A percentile compares a stretch with the other conserved stretches of the same genome.
phyloP scores from a whole-genome alignment of 371 early-diverging fungal species.

The Mortierella sp. region DNA sequence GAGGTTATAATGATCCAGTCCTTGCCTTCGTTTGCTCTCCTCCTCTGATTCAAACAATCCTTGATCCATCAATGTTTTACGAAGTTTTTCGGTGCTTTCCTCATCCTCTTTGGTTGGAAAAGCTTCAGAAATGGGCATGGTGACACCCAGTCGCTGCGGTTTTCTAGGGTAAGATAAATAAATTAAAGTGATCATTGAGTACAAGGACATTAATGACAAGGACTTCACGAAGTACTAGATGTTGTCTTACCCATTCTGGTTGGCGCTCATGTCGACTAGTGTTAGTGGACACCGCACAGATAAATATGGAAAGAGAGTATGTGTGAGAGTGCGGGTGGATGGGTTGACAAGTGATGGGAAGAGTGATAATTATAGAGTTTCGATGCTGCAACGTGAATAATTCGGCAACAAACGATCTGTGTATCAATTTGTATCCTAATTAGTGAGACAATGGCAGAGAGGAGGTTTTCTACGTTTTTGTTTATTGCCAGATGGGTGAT shows the following conservation, averaged over 20 bases:
- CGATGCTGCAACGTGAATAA: too few species aligned
- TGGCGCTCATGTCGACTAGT: slow-evolving; percentile 1
- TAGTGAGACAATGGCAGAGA: too few species aligned
- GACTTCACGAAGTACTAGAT: background rate
- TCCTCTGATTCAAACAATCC: slow-evolving; percentile 86
- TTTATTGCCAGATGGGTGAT: too few species aligned
- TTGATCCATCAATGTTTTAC: slow-evolving; percentile 72
- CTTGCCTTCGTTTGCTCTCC: slow-evolving; percentile 70
- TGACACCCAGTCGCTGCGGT: slow-evolving; percentile 64
- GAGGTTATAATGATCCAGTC: background rate
- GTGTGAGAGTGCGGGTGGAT: background rate
- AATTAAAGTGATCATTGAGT: too few species aligned
- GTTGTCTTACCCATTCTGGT: slow-evolving; percentile 17
- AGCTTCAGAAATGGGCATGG: slow-evolving; percentile 67
- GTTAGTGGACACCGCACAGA: background rate
- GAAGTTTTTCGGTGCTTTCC: slow-evolving; percentile 70
- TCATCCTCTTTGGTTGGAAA: slow-evolving; percentile 71
- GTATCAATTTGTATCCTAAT: too few species aligned
- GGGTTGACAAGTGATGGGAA: too few species aligned
- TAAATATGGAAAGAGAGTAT: background rate
- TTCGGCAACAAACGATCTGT: too few species aligned
- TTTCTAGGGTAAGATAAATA: background rate
- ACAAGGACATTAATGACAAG: background rate
- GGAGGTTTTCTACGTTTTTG: too few species aligned
- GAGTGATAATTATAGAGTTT: too few species aligned